Conservation (phyloP, 495 filamentous ascomycete species). For the Xylaria grammica region DNA sequence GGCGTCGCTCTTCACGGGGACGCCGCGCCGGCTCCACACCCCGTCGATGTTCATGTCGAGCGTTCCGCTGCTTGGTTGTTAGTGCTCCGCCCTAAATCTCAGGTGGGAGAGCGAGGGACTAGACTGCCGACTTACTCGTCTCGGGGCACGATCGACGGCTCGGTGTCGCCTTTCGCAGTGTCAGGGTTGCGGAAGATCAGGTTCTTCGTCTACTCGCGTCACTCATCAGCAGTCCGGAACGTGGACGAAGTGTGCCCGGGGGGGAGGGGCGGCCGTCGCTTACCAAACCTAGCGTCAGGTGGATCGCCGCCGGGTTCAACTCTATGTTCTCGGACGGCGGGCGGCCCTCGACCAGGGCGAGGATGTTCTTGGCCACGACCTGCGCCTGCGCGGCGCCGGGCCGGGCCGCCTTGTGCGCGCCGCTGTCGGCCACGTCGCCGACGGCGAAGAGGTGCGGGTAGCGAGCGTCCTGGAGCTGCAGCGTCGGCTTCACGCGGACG, state of each 20-base stretch:
- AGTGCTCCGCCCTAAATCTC: conserved; percentile 15
- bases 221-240: background rate
- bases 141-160: conserved; percentile 49
- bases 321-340: conserved; percentile 38
- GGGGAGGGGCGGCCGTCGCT: conserved; percentile 17
- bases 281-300: conserved; percentile 60
- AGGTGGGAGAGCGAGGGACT: background rate
- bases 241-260: no score
- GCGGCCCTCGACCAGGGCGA: conserved; percentile 45
- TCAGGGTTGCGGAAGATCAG: conserved; percentile 58
- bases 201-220: conserved; percentile 46
- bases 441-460: conserved; percentile 54
- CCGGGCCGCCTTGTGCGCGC: conserved; percentile 59
- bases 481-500: conserved; percentile 57
- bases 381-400: conserved; percentile 58
- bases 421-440: conserved; percentile 65
- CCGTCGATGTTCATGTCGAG: conserved; percentile 58
- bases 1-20: conserved; percentile 35
- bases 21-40: conserved; percentile 50
- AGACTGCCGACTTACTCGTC: conserved; percentile 47
- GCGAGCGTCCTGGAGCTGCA: conserved; percentile 55
- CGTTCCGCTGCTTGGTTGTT: conserved; percentile 41
- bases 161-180: conserved; percentile 46
- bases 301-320: conserved; percentile 49
- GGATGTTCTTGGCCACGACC: conserved; percentile 61